Percentiles rank a stretch among this genome's conserved stretches.
Evolutionary conservation across 352 stramenopile species (phyloP).

Genomic region (Blastocystis sp.): DNA sequence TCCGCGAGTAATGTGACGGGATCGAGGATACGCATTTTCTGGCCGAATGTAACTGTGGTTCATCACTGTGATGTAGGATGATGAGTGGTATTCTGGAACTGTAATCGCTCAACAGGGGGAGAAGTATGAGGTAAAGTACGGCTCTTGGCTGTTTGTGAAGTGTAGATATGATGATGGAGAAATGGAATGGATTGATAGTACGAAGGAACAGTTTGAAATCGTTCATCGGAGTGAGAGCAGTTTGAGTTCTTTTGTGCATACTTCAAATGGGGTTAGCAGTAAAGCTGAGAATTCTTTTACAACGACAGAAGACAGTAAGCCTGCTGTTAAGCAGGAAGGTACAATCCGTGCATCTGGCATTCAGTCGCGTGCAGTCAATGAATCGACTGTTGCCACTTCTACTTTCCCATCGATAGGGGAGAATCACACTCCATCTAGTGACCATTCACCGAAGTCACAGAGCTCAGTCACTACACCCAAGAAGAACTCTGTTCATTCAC

Average conservation of each 20-base stretch:
- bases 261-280: neutral
- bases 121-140: neutral
- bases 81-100: conserved; percentile 47
- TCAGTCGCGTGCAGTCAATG: too few species aligned
- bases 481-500: neutral
- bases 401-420: neutral
- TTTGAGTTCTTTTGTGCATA: neutral
- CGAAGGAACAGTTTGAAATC: conserved; percentile 51
- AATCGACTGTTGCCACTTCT: too few species aligned
- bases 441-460: neutral
- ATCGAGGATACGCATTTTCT: conserved; percentile 25
- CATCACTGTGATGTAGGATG: neutral
- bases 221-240: neutral
- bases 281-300: neutral
- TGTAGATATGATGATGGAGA: conserved; percentile 60
- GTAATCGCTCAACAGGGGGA: neutral
- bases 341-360: too few species aligned
- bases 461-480: neutral
- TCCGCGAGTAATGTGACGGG: neutral
- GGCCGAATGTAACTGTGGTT: neutral
- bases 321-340: neutral
- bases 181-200: conserved; percentile 52
- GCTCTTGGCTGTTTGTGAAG: neutral
- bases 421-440: neutral
- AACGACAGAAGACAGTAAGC: neutral